These are phyloP conservation scores for Aspergillus nanangensis DNA, from an alignment of 495 filamentous ascomycete genomes.

Conservation along the genomic window DNA sequence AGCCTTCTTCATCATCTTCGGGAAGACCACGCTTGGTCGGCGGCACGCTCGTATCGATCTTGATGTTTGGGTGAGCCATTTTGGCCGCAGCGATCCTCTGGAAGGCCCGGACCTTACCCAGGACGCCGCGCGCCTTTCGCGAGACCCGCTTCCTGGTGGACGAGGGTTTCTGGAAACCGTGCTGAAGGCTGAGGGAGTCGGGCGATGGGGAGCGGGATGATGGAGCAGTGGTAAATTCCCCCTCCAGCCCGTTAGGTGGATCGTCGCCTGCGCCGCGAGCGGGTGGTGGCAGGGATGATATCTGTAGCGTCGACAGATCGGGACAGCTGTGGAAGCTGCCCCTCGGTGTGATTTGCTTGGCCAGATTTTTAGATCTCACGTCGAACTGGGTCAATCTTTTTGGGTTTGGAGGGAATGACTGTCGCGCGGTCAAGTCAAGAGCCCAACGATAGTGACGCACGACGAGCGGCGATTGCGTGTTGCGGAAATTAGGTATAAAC, in stretches of 20 bases:
- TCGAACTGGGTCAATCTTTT: not conserved
- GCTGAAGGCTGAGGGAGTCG: slow-evolving; percentile 27
- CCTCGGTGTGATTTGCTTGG: slow-evolving; percentile 39
- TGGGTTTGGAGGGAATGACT: not conserved
- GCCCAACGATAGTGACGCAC: too few species aligned
- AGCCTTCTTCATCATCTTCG: slow-evolving; percentile 30
- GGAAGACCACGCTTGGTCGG: slow-evolving; percentile 38
- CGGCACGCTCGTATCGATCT: slow-evolving; percentile 42
- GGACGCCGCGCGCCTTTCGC: slow-evolving; percentile 42
- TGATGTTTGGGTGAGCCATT: slow-evolving; percentile 44
- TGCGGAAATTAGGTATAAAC: too few species aligned
- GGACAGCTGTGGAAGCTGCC: slow-evolving; percentile 50
- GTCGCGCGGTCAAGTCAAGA: too few species aligned
- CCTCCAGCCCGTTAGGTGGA: slow-evolving; percentile 24
- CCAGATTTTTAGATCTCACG: slow-evolving; percentile 38
- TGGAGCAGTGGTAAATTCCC: slow-evolving; percentile 25
- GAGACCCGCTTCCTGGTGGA: slow-evolving; percentile 33
- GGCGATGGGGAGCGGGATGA: slow-evolving; percentile 32
- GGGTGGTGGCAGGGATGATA: slow-evolving; percentile 28
- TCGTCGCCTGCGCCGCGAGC: slow-evolving; percentile 19
- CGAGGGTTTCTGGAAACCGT: slow-evolving; percentile 25
- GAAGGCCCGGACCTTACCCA: slow-evolving; percentile 44
- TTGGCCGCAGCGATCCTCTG: slow-evolving; percentile 41
- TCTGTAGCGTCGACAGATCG: slow-evolving; percentile 46
- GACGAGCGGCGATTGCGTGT: too few species aligned